Evolutionary conservation across 192 early-diverging fungal species (phyloP).

Genomic region (Podila verticillata): DNA sequence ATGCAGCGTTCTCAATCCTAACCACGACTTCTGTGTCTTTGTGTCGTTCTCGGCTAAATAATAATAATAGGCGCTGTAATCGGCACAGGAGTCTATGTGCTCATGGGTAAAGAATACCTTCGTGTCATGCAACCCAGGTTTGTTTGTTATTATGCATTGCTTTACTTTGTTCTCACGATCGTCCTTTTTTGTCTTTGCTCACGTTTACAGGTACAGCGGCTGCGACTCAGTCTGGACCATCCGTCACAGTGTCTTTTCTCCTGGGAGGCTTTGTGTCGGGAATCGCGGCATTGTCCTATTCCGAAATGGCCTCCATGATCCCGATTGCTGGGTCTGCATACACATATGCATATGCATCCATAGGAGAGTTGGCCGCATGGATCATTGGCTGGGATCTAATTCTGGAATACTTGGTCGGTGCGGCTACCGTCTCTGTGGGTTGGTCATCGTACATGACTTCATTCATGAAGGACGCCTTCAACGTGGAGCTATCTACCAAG

Average conservation of each 20-base stretch:
- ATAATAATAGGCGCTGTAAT: conserved; percentile 34
- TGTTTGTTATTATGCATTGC: neutral
- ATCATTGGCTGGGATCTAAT: conserved; percentile 93
- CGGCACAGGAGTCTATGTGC: conserved; percentile 43
- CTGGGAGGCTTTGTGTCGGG: conserved; percentile 79
- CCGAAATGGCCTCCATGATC: conserved; percentile 88
- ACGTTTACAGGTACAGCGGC: conserved; percentile 69
- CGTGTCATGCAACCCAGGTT: neutral
- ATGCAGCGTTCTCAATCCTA: too few relatives aligned
- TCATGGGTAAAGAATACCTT: conserved; percentile 32
- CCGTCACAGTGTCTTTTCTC: conserved; percentile 82
- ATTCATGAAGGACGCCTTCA: conserved; percentile 76
- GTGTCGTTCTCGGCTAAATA: neutral
- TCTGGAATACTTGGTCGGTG: conserved; percentile 87
- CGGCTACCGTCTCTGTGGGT: conserved; percentile 81
- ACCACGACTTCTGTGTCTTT: neutral
- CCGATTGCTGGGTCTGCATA: conserved; percentile 90
- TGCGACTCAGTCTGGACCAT: conserved; percentile 80
- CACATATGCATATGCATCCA: conserved; percentile 84
- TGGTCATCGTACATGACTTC: conserved; percentile 85
- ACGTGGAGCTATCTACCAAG: conserved; percentile 54
- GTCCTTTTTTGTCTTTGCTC: neutral
- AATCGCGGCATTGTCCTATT: conserved; percentile 84
- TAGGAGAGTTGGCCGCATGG: conserved; percentile 92
- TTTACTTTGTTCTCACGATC: neutral